Percentiles rank a stretch among this genome's conserved stretches.
These are phyloP conservation scores for Hibiscus trionum DNA, from an alignment of 345 rosid species.

Conservation along the genomic window DNA sequence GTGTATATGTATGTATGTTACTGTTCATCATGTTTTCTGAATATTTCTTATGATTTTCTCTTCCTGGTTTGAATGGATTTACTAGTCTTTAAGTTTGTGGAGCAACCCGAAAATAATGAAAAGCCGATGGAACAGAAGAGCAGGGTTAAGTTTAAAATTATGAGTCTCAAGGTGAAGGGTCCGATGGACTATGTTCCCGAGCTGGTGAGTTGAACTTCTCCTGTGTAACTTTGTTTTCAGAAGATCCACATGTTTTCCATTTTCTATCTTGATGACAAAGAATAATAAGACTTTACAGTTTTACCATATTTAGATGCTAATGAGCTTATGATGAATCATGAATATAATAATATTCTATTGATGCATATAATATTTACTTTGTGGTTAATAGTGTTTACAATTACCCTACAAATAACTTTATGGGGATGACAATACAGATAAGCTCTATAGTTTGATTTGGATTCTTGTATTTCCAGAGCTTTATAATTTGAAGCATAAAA, in stretches of 20 bases:
- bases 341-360: background rate
- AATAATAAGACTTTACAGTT: background rate
- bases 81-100: conserved; percentile 43
- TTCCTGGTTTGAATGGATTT: background rate
- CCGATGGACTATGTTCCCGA: conserved; percentile 87
- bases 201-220: conserved; percentile 52
- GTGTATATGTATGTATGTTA: background rate
- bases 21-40: background rate
- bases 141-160: conserved; percentile 86
- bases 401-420: background rate
- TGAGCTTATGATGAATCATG: background rate
- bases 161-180: conserved; percentile 88
- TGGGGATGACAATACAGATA: background rate
- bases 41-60: background rate
- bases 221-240: background rate
- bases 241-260: background rate
- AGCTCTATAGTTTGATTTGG: background rate
- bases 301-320: background rate
- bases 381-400: background rate
- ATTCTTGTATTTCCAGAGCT: background rate
- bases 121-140: conserved; percentile 85
- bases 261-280: background rate
- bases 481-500: conserved; percentile 1
- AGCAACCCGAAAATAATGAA: conserved; percentile 88
- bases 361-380: background rate